phyloP scores from a whole-genome alignment of 73 alveolate species.

The Paramecium tetraurelia region DNA sequence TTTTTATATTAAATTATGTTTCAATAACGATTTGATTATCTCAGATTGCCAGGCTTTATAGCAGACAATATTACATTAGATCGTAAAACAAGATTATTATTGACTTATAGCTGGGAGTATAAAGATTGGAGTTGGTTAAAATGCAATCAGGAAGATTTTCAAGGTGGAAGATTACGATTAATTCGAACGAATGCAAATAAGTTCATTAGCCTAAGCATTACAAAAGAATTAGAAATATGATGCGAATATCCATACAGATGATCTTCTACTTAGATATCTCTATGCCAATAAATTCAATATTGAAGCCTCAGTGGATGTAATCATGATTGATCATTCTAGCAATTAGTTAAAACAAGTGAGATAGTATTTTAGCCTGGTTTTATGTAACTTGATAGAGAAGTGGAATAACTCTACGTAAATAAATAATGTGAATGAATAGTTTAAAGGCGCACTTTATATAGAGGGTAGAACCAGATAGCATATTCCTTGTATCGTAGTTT shows the following conservation, averaged over 20 bases:
- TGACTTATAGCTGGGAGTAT: background rate
- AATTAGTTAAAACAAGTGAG: background rate
- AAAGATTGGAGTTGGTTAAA: background rate
- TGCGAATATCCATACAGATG: background rate
- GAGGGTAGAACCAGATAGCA: slow-evolving; percentile 20
- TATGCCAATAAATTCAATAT: slow-evolving; percentile 12
- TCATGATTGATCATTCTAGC: background rate
- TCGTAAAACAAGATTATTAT: background rate
- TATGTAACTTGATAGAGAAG: background rate
- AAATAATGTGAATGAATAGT: background rate
- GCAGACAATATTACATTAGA: background rate
- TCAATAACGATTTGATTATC: background rate
- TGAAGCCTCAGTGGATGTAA: background rate
- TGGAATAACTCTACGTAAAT: background rate
- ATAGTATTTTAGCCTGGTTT: background rate
- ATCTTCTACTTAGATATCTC: background rate
- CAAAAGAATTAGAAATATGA: background rate
- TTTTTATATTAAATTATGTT: background rate
- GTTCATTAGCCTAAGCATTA: background rate
- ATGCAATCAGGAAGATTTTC: background rate
- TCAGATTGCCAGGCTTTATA: background rate
- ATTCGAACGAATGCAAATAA: background rate
- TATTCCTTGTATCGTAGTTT: background rate
- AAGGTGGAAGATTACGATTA: background rate
- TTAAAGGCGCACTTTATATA: background rate